Evolutionary conservation across 768 basidiomycete genomes (phyloP).

Genomic region (Phallus indusiatus): DNA sequence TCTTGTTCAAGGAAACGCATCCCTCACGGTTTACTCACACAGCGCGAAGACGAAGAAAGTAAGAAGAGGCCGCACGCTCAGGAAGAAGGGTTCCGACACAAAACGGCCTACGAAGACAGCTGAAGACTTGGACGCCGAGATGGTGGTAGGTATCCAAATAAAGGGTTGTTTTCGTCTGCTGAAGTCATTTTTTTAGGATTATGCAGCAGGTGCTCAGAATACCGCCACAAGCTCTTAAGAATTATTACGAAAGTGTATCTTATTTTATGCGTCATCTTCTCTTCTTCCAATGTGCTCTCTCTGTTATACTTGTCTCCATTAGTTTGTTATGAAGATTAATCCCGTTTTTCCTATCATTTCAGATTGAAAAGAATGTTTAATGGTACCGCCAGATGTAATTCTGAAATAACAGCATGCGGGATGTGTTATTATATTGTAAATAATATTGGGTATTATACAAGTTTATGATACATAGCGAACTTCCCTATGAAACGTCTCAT

Average conservation of each 20-base stretch:
- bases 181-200: neutral
- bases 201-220: neutral
- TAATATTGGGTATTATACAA: too few species aligned
- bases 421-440: too few species aligned
- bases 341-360: too few species aligned
- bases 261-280: neutral
- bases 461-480: too few species aligned
- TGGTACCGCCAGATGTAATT: too few species aligned
- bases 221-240: neutral
- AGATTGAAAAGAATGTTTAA: too few species aligned
- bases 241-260: neutral
- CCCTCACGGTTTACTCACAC: conserved; percentile 12
- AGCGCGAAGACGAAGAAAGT: conserved; percentile 26
- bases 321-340: neutral
- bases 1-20: conserved; percentile 13
- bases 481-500: too few species aligned
- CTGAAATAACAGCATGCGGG: too few species aligned
- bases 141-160: conserved; percentile 63
- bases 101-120: conserved; percentile 71
- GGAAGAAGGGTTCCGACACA: conserved; percentile 35
- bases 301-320: neutral
- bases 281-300: neutral
- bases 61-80: conserved; percentile 39
- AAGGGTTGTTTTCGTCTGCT: neutral
- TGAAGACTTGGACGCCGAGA: conserved; percentile 94